Evolutionary conservation across 2,329 filamentous ascomycete species (phyloP), one percentile per base, ranked within the genome.

Genomic region (Phaeosphaeriaceae sp.): DNA sequence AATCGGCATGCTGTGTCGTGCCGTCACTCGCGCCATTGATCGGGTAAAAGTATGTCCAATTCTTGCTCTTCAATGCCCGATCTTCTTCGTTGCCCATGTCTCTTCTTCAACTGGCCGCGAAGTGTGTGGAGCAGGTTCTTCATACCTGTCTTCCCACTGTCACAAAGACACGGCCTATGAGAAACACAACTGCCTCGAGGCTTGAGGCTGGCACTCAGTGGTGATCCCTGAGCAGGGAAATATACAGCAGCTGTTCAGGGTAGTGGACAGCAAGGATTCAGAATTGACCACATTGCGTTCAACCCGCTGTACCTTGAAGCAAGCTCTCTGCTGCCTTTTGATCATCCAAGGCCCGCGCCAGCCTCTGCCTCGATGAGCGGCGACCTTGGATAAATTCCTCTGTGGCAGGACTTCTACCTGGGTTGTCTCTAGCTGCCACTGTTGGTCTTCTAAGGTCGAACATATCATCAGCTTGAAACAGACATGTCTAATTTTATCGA

Each of bases 141-240:
- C 13, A 41, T 41, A 50, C 48, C 31, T 41, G 19, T n/a, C 19
- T 41, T 50, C 48, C 48, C 21, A 11, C 33, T 25, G 33, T 50
- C 21, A 22, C 17, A 7, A 7, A 1, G 33, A 25, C 48, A 24
- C 33, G 15, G 48, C 33, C 31, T 15, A 50, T 6, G 25, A 6
- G 15, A n/a, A 49, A 33, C 25, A 31, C 24, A 31, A 3, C 27
- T 21, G 10, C 27, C n/a, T 31, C 15, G 25, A 21, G 48, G 33
- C 6, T 9, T 13, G 27, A 36, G 19, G 27, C 31, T 21, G 27
- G 27, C 27, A 21, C 48, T 19, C 27, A 21, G 17, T 33, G 27
- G 48, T 49, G 48, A 49, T 40, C 19, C 48, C 48, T 49, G 48
- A 49, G 24, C 31, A 36, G 31, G 31, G 31, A 36, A 7, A 10